Base-by-base conservation (phyloP, 176 grass and related monocot species). In the Ampelocalamus luodianensis region DNA sequence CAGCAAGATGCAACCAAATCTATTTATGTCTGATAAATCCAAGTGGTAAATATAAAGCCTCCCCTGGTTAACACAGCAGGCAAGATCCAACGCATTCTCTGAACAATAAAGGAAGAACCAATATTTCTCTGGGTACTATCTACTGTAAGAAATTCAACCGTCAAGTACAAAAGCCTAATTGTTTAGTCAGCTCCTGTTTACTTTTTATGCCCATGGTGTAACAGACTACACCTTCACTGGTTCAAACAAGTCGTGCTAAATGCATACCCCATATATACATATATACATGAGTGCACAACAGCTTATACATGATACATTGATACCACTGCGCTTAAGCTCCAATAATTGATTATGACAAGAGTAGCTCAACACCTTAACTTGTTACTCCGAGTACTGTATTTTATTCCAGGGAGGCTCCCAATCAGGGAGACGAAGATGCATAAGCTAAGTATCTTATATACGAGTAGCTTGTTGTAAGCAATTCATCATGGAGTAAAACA, bases 321-420 rank as follows among this genome's bases (percentile, higher is more conserved):
- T 46, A 46, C 10, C 10, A 13, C 44, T 13, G 39, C 17, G 17
- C 5, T 22, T 3, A 3, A 83, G 18, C 6, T 43, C 20, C 42
- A 50, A 50, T 11, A 11, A 39, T 83, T 83, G 20, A n/a, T 75
- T 65, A 23, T 75, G 44, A 64, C 55, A 60, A 10, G 49, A 40
- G 13, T 38, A 5, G 46, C 78, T 37, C 55, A 63, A 29, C 60
- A 50, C 29, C 79, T 83, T 74, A 22, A 83, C 70, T 74, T 74
- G 42, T 73, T 83, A 48, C 1, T 38, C 26, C 39, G 9, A 63
- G 50, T 59, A 68, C 29, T 76, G 7, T 74, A 60, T 26, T 73
- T 49, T 63, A 26, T 58, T 34, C 11, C 17, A 56, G 29, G 1
- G 7, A 66, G 59, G 8, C 8, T 43, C 49, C 45, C 32, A 74